Base-by-base conservation (phyloP, 306 rosid species). In the Gynostemma pentaphyllum region DNA sequence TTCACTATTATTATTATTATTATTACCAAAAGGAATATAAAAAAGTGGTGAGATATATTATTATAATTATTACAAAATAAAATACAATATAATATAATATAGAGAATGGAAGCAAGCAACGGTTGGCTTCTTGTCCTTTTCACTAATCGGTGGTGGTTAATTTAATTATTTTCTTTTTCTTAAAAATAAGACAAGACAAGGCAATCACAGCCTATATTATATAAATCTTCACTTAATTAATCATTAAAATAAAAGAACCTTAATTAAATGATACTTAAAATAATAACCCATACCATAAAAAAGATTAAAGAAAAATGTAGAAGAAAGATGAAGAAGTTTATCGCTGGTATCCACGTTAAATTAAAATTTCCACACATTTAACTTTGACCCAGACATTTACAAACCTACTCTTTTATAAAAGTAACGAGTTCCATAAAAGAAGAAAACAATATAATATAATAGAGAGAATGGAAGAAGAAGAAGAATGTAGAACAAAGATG, bases 101-200 rank as follows among this genome's bases (percentile, higher is more conserved):
- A 32, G 42, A 30, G 28, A n/a, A n/a, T 24, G 63, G 42, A 78
- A 74, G 75, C 45, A 74, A 64, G 79, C 34, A 45, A 65, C 64
- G 90, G 90, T 83, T 82, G 96, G 96, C 87, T 75, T 68, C 77
- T 67, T 48, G 91, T 92, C 96, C 72, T 76, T 92, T 86, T 88
- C 98, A 82, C 50, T 80, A 77, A 72, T 75, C 75, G 86, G 80
- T 79, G 87, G 89, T 74, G 79, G 83, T 83, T 87, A 76, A 76
- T 72, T 80, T 55, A 74, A 83, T 26, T 9, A 55, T 72, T 14
- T 42, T 12, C 5, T 1, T 14, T 2, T 42, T 42, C 5, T 42
- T 18, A 18, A 56, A 4, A 21, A n/a, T n/a, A n/a, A n/a, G n/a
- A n/a, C n/a, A n/a, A n/a, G n/a, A n/a, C n/a, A n/a, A n/a, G n/a